Percentiles rank a stretch among this genome's conserved stretches.
Evolutionary conservation across 176 grass and related monocot genomes (phyloP).

Genomic region (Saccharum spontaneum): DNA sequence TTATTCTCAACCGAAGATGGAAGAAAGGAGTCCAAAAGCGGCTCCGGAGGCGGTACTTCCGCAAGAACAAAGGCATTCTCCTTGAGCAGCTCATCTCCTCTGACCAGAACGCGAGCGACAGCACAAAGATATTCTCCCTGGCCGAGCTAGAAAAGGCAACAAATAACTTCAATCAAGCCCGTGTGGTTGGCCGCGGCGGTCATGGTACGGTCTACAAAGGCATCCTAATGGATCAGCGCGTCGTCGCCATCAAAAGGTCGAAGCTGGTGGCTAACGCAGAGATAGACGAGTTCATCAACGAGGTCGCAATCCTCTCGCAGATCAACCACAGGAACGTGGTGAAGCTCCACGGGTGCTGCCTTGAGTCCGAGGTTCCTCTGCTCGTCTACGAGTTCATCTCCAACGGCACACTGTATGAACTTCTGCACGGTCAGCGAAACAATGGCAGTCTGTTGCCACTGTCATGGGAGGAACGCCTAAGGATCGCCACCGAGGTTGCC

Average conservation of each 20-base stretch:
- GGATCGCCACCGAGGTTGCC: constrained; percentile 27
- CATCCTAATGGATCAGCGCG: constrained; percentile 17
- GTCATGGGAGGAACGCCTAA: constrained; percentile 5
- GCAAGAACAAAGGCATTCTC: constrained; percentile 42
- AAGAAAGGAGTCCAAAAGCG: constrained; percentile 18
- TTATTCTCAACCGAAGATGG: constrained; percentile 13
- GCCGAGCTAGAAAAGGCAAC: constrained; percentile 32
- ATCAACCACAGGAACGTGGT: constrained; percentile 44
- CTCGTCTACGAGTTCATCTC: constrained; percentile 36
- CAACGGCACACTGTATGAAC: constrained; percentile 21
- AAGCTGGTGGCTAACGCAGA: not conserved
- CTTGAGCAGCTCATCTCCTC: constrained; percentile 15
- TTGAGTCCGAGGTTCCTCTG: constrained; percentile 16
- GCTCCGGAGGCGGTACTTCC: not conserved
- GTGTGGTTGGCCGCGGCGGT: constrained; percentile 27
- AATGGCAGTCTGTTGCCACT: not conserved
- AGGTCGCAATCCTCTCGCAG: constrained; percentile 21
- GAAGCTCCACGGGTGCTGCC: constrained; percentile 39
- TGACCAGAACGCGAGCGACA: not conserved
- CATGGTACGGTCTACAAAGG: constrained; percentile 39
- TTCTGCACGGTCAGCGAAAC: not conserved
- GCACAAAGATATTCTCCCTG: constrained; percentile 24
- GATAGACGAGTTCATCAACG: constrained; percentile 35
- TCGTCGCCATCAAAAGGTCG: constrained; percentile 13
- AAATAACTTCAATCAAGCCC: not conserved